Evolutionary conservation across 306 rosid species (phyloP).

Genomic region (Purshia tridentata): DNA sequence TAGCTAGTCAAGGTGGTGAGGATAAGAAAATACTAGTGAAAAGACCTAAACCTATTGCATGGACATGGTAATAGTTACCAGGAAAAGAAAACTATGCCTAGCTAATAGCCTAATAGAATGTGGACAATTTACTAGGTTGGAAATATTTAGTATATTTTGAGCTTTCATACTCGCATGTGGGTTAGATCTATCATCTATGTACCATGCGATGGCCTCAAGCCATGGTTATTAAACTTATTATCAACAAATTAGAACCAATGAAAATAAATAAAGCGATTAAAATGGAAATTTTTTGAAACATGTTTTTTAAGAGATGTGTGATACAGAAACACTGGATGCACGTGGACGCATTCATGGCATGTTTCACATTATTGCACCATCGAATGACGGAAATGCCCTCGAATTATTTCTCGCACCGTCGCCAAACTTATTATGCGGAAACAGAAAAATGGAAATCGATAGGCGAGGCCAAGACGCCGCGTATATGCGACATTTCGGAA

Average conservation of each 20-base stretch:
- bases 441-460: background rate
- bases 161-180: too few species aligned
- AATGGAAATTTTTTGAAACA: too few species aligned
- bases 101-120: background rate
- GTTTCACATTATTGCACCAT: background rate
- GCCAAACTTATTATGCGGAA: background rate
- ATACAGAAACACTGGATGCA: background rate
- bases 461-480: constrained; percentile 43
- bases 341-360: background rate
- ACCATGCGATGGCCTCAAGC: too few species aligned
- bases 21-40: background rate
- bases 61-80: too few species aligned
- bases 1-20: too few species aligned
- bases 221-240: too few species aligned
- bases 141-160: background rate
- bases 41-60: background rate
- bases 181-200: too few species aligned
- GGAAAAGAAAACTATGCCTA: background rate
- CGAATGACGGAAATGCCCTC: background rate
- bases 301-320: too few species aligned
- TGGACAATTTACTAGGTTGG: background rate
- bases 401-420: background rate
- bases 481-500: constrained; percentile 9
- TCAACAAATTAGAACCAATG: too few species aligned
- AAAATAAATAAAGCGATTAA: too few species aligned